Conservation (phyloP, 129 eudicot genomes). For the Artemisia argyi region DNA sequence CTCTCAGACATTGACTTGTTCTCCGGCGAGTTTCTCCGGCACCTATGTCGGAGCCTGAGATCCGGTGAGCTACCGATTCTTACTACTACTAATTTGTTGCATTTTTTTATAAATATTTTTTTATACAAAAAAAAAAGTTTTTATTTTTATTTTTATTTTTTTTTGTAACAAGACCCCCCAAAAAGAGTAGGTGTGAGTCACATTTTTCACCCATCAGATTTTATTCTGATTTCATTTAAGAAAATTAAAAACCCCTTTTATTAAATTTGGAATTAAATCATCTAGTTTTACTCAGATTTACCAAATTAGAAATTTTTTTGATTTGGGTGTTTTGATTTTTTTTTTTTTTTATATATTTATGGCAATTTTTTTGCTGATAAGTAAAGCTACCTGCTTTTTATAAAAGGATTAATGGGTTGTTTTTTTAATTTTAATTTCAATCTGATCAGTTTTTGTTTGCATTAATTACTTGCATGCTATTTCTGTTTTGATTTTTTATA, state of each 20-base stretch:
- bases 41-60: conserved; percentile 35
- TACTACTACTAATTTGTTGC: not conserved
- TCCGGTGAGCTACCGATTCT: conserved; percentile 54
- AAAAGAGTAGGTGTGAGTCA: conserved; percentile 29
- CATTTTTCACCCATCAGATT: conserved; percentile 30
- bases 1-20: conserved; percentile 41
- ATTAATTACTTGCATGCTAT: too few species aligned
- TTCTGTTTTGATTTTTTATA: too few species aligned
- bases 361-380: not conserved
- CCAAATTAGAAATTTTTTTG: not conserved
- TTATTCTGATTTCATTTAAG: not conserved
- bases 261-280: not conserved
- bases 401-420: too few species aligned
- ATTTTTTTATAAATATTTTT: conserved; percentile 15
- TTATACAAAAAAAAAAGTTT: not conserved
- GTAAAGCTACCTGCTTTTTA: too few species aligned
- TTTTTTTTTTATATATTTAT: not conserved
- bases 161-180: not conserved
- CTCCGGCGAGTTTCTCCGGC: conserved; percentile 36
- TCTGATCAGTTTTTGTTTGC: too few species aligned
- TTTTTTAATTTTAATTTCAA: too few species aligned
- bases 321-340: not conserved
- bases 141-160: not conserved
- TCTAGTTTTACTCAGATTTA: not conserved
- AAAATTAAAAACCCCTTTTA: too few species aligned